A percentile compares a stretch with the other conserved stretches of the same genome.
Conservation (phyloP, 2,329 filamentous ascomycete genomes). For the Cytospora piceicola region DNA sequence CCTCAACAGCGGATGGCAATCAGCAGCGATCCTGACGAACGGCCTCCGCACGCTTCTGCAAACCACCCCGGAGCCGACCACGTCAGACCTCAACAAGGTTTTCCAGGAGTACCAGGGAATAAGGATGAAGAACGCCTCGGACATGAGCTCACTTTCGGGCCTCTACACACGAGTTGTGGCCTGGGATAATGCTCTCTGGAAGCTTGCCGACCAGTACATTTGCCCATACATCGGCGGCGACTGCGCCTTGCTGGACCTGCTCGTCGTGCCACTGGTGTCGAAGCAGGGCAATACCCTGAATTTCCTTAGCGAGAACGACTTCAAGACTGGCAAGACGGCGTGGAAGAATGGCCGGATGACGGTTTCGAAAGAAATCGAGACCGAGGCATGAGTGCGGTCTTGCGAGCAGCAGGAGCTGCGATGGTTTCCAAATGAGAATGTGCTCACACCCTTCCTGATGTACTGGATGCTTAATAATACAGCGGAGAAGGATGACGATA, state of each 20-base stretch:
- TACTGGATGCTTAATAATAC: not conserved
- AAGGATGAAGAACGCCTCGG: conserved; percentile 28
- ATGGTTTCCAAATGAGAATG: not conserved
- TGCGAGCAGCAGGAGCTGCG: not conserved
- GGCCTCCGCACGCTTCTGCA: conserved; percentile 26
- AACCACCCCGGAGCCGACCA: conserved; percentile 18
- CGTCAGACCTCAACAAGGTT: conserved; percentile 23
- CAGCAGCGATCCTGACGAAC: conserved; percentile 32
- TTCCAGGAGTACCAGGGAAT: conserved; percentile 32
- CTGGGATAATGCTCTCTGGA: conserved; percentile 30
- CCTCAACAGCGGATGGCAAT: conserved; percentile 34
- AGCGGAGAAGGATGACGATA: not conserved
- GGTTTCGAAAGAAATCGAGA: conserved; percentile 10
- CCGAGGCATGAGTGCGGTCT: not conserved
- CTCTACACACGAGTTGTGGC: conserved; percentile 31
- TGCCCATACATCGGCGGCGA: conserved; percentile 28
- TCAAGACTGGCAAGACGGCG: conserved; percentile 20
- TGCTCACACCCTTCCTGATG: not conserved
- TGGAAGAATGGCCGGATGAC: conserved; percentile 26
- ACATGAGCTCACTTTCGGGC: conserved; percentile 22
- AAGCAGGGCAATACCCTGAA: conserved; percentile 24
- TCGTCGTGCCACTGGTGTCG: conserved; percentile 25
- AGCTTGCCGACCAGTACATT: conserved; percentile 30
- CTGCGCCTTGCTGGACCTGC: conserved; percentile 23
- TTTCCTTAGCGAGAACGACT: conserved; percentile 26